A percentile compares a stretch with the other conserved stretches of the same genome.
These are phyloP conservation scores for Litchi chinensis DNA, from an alignment of 345 rosid genomes.

Conservation along the genomic window DNA sequence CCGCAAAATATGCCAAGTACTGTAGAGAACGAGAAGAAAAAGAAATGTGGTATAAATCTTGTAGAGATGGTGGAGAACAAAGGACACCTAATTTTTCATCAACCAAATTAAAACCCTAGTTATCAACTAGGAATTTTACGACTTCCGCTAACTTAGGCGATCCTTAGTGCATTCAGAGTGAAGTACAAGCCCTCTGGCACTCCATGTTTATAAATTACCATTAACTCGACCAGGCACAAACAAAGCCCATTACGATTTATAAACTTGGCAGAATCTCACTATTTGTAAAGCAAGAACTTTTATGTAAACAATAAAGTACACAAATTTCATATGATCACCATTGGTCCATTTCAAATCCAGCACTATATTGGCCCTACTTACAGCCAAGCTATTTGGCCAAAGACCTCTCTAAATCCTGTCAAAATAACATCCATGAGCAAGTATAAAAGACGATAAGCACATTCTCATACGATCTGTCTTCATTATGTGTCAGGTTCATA, in stretches of 20 bases:
- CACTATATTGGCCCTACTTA: not conserved
- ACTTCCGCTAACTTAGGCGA: not conserved
- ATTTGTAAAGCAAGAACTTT: too few species aligned
- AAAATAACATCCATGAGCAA: not conserved
- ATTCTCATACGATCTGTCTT: not conserved
- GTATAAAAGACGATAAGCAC: not conserved
- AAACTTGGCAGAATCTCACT: too few species aligned
- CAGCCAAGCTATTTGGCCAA: not conserved
- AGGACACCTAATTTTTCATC: not conserved
- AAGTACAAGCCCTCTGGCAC: not conserved
- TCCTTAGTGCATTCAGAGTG: not conserved
- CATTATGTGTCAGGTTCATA: not conserved
- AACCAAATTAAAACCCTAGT: conserved; percentile 1
- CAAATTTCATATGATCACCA: not conserved
- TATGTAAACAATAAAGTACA: too few species aligned
- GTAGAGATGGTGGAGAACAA: not conserved
- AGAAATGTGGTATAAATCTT: not conserved
- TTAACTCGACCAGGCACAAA: too few species aligned
- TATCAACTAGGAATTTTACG: not conserved
- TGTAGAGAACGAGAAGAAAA: conserved; percentile 1
- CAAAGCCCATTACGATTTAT: too few species aligned
- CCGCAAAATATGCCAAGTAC: not conserved
- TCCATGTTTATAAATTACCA: conserved; percentile 12
- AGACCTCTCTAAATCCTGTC: not conserved
- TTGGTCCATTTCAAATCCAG: not conserved